These are phyloP conservation scores for Closterium sp. DNA, from an alignment of 139 green algal genomes.

Conservation along the genomic window DNA sequence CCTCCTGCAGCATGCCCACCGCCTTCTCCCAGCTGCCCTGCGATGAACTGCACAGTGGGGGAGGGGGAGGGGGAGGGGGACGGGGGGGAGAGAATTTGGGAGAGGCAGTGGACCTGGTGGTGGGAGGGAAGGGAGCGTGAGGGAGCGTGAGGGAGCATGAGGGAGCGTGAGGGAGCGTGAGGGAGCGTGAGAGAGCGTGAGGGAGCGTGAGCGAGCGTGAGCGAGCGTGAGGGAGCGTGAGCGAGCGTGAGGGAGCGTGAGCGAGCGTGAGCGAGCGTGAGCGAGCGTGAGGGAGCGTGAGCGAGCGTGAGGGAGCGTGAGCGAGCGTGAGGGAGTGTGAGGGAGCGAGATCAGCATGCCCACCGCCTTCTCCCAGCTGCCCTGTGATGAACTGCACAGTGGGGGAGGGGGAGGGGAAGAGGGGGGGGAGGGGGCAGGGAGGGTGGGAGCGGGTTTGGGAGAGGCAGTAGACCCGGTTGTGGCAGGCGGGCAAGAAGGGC, in stretches of 20 bases:
- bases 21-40: not conserved
- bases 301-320: too few species aligned
- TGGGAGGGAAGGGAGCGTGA: too few species aligned
- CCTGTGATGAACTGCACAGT: not conserved
- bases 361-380: not conserved
- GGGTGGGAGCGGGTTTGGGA: not conserved
- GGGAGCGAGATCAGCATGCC: not conserved
- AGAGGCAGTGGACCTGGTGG: too few species aligned
- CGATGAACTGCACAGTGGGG: not conserved
- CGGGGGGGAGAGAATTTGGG: not conserved
- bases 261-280: too few species aligned
- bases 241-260: too few species aligned
- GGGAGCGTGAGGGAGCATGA: not conserved
- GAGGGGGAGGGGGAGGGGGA: not conserved
- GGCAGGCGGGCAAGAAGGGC: too few species aligned
- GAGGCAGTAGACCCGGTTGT: too few species aligned
- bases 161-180: not conserved
- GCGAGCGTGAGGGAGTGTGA: too few species aligned
- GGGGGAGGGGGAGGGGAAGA: not conserved
- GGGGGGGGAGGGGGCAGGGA: not conserved
- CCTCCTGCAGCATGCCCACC: slow-evolving; percentile 12
- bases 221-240: too few species aligned
- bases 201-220: too few species aligned
- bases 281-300: too few species aligned
- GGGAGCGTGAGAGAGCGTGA: too few species aligned